phyloP scores from a whole-genome alignment of 345 rosid species.

The Corchorus capsularis region DNA sequence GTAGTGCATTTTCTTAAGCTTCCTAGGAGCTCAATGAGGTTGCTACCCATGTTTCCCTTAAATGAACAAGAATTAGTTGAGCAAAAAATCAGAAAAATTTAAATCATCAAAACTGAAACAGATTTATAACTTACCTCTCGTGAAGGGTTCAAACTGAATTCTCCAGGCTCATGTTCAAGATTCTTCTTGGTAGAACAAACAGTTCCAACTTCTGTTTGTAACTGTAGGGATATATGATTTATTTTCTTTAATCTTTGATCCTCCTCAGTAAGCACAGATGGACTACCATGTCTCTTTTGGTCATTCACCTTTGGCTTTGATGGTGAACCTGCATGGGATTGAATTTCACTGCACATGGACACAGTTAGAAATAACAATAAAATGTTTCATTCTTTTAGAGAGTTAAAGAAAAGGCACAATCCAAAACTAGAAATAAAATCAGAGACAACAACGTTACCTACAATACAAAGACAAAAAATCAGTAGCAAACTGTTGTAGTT shows the following conservation, averaged over 20 bases:
- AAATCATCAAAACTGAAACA: slow-evolving; percentile 17
- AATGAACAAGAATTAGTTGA: slow-evolving; percentile 14
- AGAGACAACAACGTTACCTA: slow-evolving; percentile 50
- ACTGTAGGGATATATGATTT: slow-evolving; percentile 34
- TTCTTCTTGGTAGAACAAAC: slow-evolving; percentile 37
- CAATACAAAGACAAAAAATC: slow-evolving; percentile 90
- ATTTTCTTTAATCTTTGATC: slow-evolving; percentile 53
- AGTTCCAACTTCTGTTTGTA: slow-evolving; percentile 30
- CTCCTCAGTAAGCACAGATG: slow-evolving; percentile 43
- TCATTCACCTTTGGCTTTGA: slow-evolving; percentile 45
- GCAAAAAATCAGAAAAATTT: background rate
- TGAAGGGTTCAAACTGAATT: slow-evolving; percentile 26
- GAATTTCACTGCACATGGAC: slow-evolving; percentile 59
- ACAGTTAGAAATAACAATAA: slow-evolving; percentile 21
- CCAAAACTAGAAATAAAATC: background rate
- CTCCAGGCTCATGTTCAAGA: slow-evolving; percentile 44
- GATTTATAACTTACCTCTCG: slow-evolving; percentile 46
- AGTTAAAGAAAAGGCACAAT: slow-evolving; percentile 1
- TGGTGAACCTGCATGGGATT: slow-evolving; percentile 46
- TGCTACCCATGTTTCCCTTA: slow-evolving; percentile 38
- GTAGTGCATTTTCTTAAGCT: slow-evolving; percentile 67
- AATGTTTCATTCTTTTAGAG: slow-evolving; percentile 6
- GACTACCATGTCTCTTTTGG: slow-evolving; percentile 56
- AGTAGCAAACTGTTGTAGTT: slow-evolving; percentile 71
- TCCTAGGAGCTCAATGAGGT: slow-evolving; percentile 39